Percentiles rank a stretch among this genome's conserved stretches.
phyloP scores from a whole-genome alignment of 129 eudicot species.

The Flaveria sonorensis region DNA sequence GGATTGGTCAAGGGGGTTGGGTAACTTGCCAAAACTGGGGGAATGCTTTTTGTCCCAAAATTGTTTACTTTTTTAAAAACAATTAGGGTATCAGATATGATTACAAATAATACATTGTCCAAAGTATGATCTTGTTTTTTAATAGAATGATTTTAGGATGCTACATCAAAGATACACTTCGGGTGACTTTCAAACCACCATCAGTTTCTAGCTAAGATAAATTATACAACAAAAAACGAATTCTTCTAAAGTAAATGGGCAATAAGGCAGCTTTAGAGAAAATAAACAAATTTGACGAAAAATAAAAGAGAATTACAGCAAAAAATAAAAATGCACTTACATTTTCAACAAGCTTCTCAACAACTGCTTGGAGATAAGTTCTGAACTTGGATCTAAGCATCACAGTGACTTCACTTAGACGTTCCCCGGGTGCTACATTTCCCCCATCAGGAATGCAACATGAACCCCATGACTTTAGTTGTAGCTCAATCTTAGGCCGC shows the following conservation, averaged over 20 bases:
- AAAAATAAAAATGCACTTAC: slow-evolving; percentile 41
- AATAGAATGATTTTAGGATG: neutral
- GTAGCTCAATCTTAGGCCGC: slow-evolving; percentile 73
- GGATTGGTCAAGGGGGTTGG: too few relatives aligned
- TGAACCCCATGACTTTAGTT: slow-evolving; percentile 77
- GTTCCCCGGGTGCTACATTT: slow-evolving; percentile 72
- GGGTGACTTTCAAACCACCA: neutral
- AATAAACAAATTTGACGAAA: neutral
- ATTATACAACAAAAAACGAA: too few relatives aligned
- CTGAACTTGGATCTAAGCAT: slow-evolving; percentile 85
- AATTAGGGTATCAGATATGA: neutral
- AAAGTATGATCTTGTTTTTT: neutral
- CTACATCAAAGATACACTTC: neutral
- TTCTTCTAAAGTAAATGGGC: neutral
- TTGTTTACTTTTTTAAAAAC: neutral
- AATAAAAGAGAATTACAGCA: neutral
- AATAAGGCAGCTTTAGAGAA: neutral
- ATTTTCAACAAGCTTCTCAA: slow-evolving; percentile 82
- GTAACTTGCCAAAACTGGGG: too few relatives aligned
- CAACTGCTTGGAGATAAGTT: slow-evolving; percentile 74
- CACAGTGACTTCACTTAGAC: slow-evolving; percentile 81
- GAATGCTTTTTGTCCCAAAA: neutral
- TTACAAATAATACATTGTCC: neutral
- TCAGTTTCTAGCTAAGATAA: neutral
- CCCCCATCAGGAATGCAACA: slow-evolving; percentile 76